phyloP scores from a whole-genome alignment of 441 rosid species.

The Biscutella laevigata region DNA sequence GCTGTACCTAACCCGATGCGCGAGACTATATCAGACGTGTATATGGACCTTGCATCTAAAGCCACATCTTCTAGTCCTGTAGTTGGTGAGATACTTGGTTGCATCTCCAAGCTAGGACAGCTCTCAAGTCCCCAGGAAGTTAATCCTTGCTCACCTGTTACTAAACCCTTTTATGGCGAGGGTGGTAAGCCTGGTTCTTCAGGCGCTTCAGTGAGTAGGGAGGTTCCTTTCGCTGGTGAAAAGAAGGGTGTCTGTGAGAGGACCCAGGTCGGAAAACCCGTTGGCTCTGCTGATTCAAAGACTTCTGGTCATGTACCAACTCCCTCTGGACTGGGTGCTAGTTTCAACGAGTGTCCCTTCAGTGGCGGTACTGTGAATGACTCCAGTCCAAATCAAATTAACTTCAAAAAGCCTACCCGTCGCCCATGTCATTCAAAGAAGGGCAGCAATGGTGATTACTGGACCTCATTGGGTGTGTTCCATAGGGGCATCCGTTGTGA shows the following conservation, averaged over 20 bases:
- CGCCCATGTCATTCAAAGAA: slow-evolving; percentile 23
- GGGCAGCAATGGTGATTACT: slow-evolving; percentile 28
- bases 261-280: slow-evolving; percentile 4
- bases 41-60: slow-evolving; percentile 44
- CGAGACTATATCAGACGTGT: slow-evolving; percentile 43
- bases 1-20: slow-evolving; percentile 50
- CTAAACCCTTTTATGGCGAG: not conserved
- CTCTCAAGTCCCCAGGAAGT: slow-evolving; percentile 10
- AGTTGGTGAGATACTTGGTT: slow-evolving; percentile 37
- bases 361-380: slow-evolving; percentile 33
- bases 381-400: not conserved
- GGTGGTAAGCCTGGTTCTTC: slow-evolving; percentile 19
- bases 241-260: slow-evolving; percentile 23
- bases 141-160: slow-evolving; percentile 9
- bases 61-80: slow-evolving; percentile 36
- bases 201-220: slow-evolving; percentile 16
- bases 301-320: slow-evolving; percentile 14
- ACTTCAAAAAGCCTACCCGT: slow-evolving; percentile 3
- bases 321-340: slow-evolving; percentile 18
- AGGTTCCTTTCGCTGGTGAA: slow-evolving; percentile 8
- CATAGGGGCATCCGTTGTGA: slow-evolving; percentile 82
- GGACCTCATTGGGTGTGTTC: slow-evolving; percentile 37
- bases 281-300: slow-evolving; percentile 11
- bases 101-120: slow-evolving; percentile 42
- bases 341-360: slow-evolving; percentile 49